A percentile compares a stretch with the other conserved stretches of the same genome.
These are phyloP conservation scores for Cercophora samala DNA, from an alignment of 495 filamentous ascomycete species.

Conservation along the genomic window DNA sequence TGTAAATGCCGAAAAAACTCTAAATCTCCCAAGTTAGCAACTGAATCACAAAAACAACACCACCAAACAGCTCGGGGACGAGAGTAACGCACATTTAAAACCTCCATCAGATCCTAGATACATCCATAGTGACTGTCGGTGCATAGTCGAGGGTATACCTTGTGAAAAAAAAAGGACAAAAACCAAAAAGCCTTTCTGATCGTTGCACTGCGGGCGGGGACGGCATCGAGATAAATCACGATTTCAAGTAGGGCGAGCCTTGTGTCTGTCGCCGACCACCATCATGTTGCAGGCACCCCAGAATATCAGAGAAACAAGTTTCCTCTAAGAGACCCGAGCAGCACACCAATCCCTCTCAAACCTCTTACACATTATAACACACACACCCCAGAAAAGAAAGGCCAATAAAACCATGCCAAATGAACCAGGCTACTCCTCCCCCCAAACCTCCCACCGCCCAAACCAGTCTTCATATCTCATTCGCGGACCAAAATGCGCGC, in stretches of 20 bases:
- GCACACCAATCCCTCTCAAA: slow-evolving; percentile 5
- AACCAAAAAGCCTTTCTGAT: neutral
- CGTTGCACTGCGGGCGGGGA: neutral
- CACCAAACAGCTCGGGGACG: neutral
- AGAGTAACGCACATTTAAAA: neutral
- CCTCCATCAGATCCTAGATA: neutral
- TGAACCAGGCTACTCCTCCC: neutral
- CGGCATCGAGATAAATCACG: neutral
- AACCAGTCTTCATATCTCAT: neutral
- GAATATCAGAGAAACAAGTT: neutral
- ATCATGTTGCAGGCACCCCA: neutral
- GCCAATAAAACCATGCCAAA: slow-evolving; percentile 7
- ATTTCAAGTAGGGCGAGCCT: neutral
- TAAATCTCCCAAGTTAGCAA: neutral
- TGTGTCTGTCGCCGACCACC: neutral
- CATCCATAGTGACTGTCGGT: neutral
- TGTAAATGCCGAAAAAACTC: neutral
- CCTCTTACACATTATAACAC: slow-evolving; percentile 13
- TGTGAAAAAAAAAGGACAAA: neutral
- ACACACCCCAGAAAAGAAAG: slow-evolving; percentile 5
- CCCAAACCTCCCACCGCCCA: neutral
- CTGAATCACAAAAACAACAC: neutral
- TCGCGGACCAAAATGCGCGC: neutral
- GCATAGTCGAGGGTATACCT: neutral
- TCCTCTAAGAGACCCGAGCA: slow-evolving; percentile 9